Evolutionary conservation across 2,329 filamentous ascomycete species (phyloP), one percentile per base, ranked within the genome.

Genomic region (Colletotrichum tanaceti): DNA sequence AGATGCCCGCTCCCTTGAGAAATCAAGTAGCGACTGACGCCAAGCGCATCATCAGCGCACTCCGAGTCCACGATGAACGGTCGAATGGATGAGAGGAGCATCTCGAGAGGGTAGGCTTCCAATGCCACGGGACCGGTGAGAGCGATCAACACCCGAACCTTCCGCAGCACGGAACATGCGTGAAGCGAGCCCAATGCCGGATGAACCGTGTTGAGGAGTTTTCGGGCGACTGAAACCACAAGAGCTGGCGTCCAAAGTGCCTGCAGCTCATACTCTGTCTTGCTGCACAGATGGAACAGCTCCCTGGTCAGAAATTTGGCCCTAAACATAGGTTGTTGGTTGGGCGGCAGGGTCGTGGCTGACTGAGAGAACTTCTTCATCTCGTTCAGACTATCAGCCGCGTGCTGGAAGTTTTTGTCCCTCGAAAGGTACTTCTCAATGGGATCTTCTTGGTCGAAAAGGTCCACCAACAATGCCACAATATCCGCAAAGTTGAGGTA

Each of bases 21-120:
- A 16, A 98, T 83, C 1, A 99, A 85, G 78, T 97, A 98, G 77
- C 93, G 91, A 68, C 92, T 89, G 41, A 99, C 87, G 0, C 94
- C 95, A 52, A 98, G 85, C 1, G 93, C 90, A 80, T 99, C 96
- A 75, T 97, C 93, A 11, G 94, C 92, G 78, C 95, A 98, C 75
- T 97, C 91, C 0, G 90, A 86, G 73, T 98, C 91, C 1, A 91
- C 90, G 6, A 98, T 83, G 72, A 94, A 97, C 0, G 90, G 89
- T 11, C 91, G 86, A 22, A 97, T 84, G 1, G 92, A 91, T 74
- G 94, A 92, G 1, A 99, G 84, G 0, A 97, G 84, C 92, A 98
- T 96, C 77, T 99, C 93, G 16, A 98, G 78, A 13, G 93, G 92
- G 75, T 98, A 98, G 0, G 91, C 92, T 47, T 88, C 82, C 28